Percentiles rank a stretch among this genome's conserved stretches.
These are phyloP conservation scores for Tolypocladium pustulatum DNA, from an alignment of 2,329 filamentous ascomycete genomes.

Conservation along the genomic window DNA sequence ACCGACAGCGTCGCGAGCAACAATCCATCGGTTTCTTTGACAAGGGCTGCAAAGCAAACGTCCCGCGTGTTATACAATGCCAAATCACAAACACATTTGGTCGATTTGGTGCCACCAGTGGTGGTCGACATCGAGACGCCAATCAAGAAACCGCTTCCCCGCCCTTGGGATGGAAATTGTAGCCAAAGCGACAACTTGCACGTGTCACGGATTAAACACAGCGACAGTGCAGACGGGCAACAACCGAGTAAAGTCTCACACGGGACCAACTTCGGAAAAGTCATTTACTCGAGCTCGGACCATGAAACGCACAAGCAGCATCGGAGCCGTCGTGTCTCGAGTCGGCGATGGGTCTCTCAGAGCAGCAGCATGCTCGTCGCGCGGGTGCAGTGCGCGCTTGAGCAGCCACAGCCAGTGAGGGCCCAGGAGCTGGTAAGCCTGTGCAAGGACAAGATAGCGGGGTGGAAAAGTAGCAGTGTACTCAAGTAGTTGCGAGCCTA, in stretches of 20 bases:
- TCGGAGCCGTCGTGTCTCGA: constrained; percentile 4
- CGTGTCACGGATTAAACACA: neutral
- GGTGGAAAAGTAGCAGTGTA: constrained; percentile 10
- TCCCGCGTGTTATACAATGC: neutral
- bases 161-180: neutral
- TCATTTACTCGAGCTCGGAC: neutral
- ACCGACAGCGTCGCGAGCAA: neutral
- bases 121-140: neutral
- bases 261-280: neutral
- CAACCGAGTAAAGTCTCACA: neutral
- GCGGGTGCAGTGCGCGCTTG: constrained; percentile 15
- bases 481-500: constrained; percentile 6
- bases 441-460: constrained; percentile 14
- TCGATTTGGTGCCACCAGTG: neutral
- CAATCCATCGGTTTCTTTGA: neutral
- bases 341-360: constrained; percentile 10
- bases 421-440: constrained; percentile 17
- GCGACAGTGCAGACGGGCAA: too few relatives aligned
- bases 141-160: neutral
- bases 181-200: neutral
- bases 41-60: neutral
- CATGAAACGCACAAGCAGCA: neutral
- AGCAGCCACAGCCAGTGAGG: constrained; percentile 20
- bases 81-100: neutral
- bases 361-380: constrained; percentile 13